Evolutionary conservation across 1,139 yeast species (phyloP).

Genomic region (Geotrichum reessii): DNA sequence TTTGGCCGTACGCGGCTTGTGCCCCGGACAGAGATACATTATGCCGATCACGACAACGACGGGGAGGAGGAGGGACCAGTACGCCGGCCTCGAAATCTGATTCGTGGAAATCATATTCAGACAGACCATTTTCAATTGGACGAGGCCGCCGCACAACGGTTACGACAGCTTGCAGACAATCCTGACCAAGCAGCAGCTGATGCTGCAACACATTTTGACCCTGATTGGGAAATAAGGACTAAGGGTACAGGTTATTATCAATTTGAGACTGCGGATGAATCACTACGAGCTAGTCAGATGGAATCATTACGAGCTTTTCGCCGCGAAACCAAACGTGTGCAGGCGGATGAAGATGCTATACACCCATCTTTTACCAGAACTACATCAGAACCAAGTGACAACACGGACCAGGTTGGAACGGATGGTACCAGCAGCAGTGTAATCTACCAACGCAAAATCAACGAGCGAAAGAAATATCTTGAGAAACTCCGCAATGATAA

Average conservation of each 20-base stretch:
- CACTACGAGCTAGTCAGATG: slow-evolving; percentile 10
- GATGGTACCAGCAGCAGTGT: background rate
- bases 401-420: background rate
- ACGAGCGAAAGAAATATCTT: slow-evolving; percentile 12
- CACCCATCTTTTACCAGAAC: background rate
- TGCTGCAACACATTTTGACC: slow-evolving; percentile 14
- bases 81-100: slow-evolving; percentile 6
- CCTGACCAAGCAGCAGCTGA: background rate
- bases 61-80: slow-evolving; percentile 7
- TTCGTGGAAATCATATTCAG: slow-evolving; percentile 13
- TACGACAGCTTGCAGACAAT: slow-evolving; percentile 4
- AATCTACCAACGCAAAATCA: slow-evolving; percentile 7
- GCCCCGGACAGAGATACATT: slow-evolving; percentile 20
- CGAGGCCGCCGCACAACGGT: slow-evolving; percentile 7
- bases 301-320: slow-evolving; percentile 5
- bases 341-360: background rate
- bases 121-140: slow-evolving; percentile 12
- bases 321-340: slow-evolving; percentile 1
- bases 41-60: background rate
- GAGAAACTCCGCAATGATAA: slow-evolving; percentile 9
- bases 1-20: slow-evolving; percentile 33
- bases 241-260: slow-evolving; percentile 18
- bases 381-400: background rate
- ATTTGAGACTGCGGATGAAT: slow-evolving; percentile 9
- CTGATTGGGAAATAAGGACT: slow-evolving; percentile 16